Base-by-base conservation (phyloP, 202 grass and related monocot genomes). In the Carex arenaria region DNA sequence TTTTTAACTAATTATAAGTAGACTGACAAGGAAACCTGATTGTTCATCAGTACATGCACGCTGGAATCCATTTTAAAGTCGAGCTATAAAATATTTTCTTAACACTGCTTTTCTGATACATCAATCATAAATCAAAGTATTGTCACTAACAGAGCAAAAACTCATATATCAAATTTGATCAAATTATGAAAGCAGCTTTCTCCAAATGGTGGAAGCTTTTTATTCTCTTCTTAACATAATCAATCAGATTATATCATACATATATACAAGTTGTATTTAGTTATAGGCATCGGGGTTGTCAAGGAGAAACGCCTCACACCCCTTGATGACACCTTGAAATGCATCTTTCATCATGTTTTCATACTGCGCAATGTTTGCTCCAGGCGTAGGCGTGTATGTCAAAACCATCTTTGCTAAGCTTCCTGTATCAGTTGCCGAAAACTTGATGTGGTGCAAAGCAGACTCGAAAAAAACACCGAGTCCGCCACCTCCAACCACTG, bases 381-480 rank as follows among this genome's bases (percentile, higher is more conserved):
- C 85, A n/a, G 80, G 47, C 5, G 61, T 22, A 30, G 65, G 59
- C 11, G 36, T 68, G 30, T 87, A 87, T 18, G 67, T 61, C 10
- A n/a, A 13, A 5, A 61, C 31, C 19, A 87, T 45, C 86, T 79
- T 87, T 22, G 26, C 73, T 51, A 72, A 30, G 10, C 80, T 61
- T 14, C 86, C 86, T 42, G 54, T 28, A 53, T 14, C 72, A 4
- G 1, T 45, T 0, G 80, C 31, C 20, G 71, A 80, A 20, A 87
- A 74, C 86, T 78, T 83, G 71, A 87, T 51, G 62, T 84, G 71
- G 47, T 59, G 36, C 4, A 71, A 71, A 8, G 61, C 60, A 1
- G 86, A 79, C 26, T 84, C 60, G 2, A 87, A 42, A 59, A 42
- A 28, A 2, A 32, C 26, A 7, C 81, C 86, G n/a, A 87, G 62